Evolutionary conservation across 2,329 filamentous ascomycete genomes (phyloP).

Genomic region (Knufia fluminis): DNA sequence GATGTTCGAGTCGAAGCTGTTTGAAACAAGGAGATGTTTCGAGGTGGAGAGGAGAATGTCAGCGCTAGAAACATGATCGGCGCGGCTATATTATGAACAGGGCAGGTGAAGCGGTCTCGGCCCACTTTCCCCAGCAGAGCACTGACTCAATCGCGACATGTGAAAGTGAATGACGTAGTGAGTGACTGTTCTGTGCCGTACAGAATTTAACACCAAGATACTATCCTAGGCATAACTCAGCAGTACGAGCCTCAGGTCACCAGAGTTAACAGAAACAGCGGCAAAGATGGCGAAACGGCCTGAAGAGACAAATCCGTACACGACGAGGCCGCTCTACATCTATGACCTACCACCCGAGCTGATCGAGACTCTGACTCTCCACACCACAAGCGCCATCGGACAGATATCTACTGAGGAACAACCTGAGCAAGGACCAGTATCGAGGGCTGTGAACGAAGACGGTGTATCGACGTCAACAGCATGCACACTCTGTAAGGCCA

Average conservation of each 20-base stretch:
- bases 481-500: constrained; percentile 69
- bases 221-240: no score
- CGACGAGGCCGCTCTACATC: constrained; percentile 50
- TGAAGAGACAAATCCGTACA: constrained; percentile 22
- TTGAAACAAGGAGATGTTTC: constrained; percentile 3
- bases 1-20: background rate
- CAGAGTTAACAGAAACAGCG: no score
- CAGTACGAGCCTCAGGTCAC: no score
- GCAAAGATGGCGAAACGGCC: constrained; percentile 8
- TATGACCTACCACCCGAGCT: constrained; percentile 75
- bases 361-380: constrained; percentile 56
- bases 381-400: constrained; percentile 33
- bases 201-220: no score
- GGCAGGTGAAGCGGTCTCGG: background rate
- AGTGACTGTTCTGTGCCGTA: background rate
- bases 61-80: background rate
- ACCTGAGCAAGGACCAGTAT: background rate
- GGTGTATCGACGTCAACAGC: constrained; percentile 52
- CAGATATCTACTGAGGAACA: constrained; percentile 14
- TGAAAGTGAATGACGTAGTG: background rate
- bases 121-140: background rate
- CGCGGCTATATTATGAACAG: background rate
- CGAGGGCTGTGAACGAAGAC: constrained; percentile 23
- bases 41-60: background rate
- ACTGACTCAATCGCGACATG: background rate